A percentile compares a stretch with the other conserved stretches of the same genome.
These are phyloP conservation scores for Viola pubescens DNA, from an alignment of 441 rosid genomes.

Conservation along the genomic window DNA sequence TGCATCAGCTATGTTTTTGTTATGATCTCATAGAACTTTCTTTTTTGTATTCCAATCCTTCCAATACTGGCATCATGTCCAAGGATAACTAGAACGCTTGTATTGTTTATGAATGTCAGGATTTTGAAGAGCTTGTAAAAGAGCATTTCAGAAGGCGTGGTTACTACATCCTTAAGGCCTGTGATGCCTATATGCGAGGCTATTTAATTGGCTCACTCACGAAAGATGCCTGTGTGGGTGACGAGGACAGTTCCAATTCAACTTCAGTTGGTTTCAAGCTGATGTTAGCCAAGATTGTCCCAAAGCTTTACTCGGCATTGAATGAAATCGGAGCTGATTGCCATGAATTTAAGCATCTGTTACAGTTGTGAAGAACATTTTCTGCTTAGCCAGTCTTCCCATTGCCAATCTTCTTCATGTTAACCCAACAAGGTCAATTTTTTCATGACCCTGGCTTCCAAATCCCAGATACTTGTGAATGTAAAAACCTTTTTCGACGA, in stretches of 20 bases:
- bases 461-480: constrained; percentile 17
- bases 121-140: constrained; percentile 65
- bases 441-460: constrained; percentile 16
- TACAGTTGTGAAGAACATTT: constrained; percentile 27
- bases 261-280: constrained; percentile 92
- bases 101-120: constrained; percentile 28
- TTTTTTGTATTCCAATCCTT: too few species aligned
- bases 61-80: too few species aligned
- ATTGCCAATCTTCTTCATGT: neutral
- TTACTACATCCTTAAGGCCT: constrained; percentile 77
- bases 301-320: constrained; percentile 58
- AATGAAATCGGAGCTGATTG: constrained; percentile 72
- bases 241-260: constrained; percentile 40
- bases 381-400: constrained; percentile 8
- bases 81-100: too few species aligned
- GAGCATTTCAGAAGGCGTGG: constrained; percentile 83
- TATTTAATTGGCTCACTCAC: constrained; percentile 72
- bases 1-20: too few species aligned
- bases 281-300: constrained; percentile 79
- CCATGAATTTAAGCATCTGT: constrained; percentile 59
- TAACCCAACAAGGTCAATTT: constrained; percentile 27
- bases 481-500: constrained; percentile 3
- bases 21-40: too few species aligned
- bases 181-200: constrained; percentile 90
- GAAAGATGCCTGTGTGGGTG: constrained; percentile 49